Percentiles rank a stretch among this genome's conserved stretches.
phyloP scores from a whole-genome alignment of 2,329 filamentous ascomycete genomes.

The Aspergillus hiratsukae region DNA sequence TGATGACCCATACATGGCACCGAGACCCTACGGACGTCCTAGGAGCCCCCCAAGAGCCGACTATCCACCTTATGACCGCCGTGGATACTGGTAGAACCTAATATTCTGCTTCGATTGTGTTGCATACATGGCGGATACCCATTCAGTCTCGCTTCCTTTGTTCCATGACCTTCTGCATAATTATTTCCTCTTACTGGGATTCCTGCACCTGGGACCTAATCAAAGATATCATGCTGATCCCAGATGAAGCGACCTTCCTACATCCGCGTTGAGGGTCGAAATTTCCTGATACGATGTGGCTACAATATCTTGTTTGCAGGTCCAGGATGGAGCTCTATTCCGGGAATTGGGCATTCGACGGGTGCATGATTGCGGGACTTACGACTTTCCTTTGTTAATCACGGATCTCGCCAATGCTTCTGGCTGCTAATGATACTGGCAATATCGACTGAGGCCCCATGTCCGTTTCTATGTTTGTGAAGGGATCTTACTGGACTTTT shows the following conservation, averaged over 20 bases:
- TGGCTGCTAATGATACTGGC: not conserved
- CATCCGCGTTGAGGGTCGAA: not conserved
- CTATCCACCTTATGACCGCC: conserved; percentile 41
- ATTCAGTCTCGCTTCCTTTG: conserved; percentile 10
- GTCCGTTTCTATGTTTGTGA: not conserved
- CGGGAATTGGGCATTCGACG: conserved; percentile 52
- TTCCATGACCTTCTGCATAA: not conserved
- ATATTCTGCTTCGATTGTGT: conserved; percentile 11
- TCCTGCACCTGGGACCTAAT: not conserved
- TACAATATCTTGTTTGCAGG: not conserved
- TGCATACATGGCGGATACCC: conserved; percentile 22
- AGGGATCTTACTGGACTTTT: not conserved
- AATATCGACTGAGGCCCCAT: not conserved
- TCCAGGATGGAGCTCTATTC: conserved; percentile 21
- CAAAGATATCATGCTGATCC: not conserved
- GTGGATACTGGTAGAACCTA: conserved; percentile 41
- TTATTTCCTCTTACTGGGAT: conserved; percentile 3
- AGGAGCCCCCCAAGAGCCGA: conserved; percentile 38
- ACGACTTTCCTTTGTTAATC: not conserved
- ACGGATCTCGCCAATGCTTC: not conserved
- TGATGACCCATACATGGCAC: conserved; percentile 58
- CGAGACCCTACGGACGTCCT: conserved; percentile 50
- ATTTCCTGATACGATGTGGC: not conserved
- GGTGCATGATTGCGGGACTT: conserved; percentile 11
- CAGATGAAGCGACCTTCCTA: not conserved